Base-by-base conservation (phyloP, 495 filamentous ascomycete genomes). In the Hyphodiscus hymeniophilus region DNA sequence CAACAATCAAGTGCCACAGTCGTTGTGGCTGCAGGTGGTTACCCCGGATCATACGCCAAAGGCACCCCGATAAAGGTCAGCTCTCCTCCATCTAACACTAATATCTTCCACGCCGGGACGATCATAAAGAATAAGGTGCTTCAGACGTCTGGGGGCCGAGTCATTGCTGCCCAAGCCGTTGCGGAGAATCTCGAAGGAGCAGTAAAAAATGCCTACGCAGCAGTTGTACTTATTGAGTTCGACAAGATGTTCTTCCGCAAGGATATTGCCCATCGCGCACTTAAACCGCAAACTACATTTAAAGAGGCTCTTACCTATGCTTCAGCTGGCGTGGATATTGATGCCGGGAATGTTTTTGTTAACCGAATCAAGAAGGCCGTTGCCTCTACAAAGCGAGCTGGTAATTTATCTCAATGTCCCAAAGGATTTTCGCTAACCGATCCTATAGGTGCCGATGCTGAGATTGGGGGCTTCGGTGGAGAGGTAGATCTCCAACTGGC, bases 51-150 rank as follows among this genome's bases (percentile, higher is more conserved):
- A 0, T 97, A 96, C 66, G 72, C 73, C 33, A 94, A 92, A 64
- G 86, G 87, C 45, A 83, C 81, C 38, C 70, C 78, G 39, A 95
- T 98, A 63, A 33, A 31, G 31, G 52, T 56, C 8, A 20, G 36
- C 55, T 38, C 49, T 39, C 45, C 50, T 53, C 38, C 47, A 18
- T 39, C 62, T 51, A 75, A 72, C 30, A 83, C 77, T 26, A 73
- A 80, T 41, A 81, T 97, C 47, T 98, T 98, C 76, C 92, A 98
- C 62, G 94, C 92, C 7, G 94, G 92, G 18, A 98, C 94, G 2
- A 75, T 75, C 32, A 62, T 87, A 13, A 63, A 66, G 1, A 73
- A 76, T 32, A 74, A 73, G 34, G 69, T 77, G 56, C 70, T 96
- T 2, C 68, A 79, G 54, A 91, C 87, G 7, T 71, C 84, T 3